phyloP scores from a whole-genome alignment of 805 yeast species.

The Schwanniomyces sp. region DNA sequence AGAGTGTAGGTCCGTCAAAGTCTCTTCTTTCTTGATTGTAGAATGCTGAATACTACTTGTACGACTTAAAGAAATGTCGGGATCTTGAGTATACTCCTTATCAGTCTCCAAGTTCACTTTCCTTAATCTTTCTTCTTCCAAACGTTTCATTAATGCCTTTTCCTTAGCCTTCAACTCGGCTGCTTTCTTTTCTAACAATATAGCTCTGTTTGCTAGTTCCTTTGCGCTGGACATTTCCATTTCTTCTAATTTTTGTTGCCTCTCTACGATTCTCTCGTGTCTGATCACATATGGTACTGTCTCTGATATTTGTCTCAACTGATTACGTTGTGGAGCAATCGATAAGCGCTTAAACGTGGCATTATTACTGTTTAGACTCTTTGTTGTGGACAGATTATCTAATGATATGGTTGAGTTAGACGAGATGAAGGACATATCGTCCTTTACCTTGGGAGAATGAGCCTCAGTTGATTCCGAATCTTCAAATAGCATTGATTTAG shows the following conservation, averaged over 20 bases:
- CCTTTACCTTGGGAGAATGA: conserved; percentile 26
- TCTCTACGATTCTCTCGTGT: conserved; percentile 71
- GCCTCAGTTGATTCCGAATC: conserved; percentile 17
- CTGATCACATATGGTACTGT: conserved; percentile 82
- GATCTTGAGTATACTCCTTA: conserved; percentile 4
- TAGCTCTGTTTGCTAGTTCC: conserved; percentile 73
- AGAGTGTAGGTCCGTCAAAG: conserved; percentile 52
- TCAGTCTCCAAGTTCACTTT: conserved; percentile 3
- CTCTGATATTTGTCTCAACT: conserved; percentile 74
- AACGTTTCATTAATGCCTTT: conserved; percentile 45
- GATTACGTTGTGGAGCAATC: conserved; percentile 54
- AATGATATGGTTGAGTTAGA: conserved; percentile 30
- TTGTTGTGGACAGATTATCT: conserved; percentile 13
- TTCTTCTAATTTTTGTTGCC: conserved; percentile 77
- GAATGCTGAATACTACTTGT: conserved; percentile 13
- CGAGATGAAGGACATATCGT: conserved; percentile 27
- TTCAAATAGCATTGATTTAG: conserved; percentile 38
- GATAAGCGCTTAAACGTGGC: conserved; percentile 43
- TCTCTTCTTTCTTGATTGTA: conserved; percentile 45
- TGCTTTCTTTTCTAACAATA: conserved; percentile 72
- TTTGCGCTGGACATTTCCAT: conserved; percentile 75
- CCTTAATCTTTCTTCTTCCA: conserved; percentile 25
- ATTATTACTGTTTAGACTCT: conserved; percentile 20
- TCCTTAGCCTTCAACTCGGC: conserved; percentile 70
- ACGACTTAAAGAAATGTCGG: conserved; percentile 4